Conservation (phyloP, 768 basidiomycete genomes). For the Podaxis carcinomalis region DNA sequence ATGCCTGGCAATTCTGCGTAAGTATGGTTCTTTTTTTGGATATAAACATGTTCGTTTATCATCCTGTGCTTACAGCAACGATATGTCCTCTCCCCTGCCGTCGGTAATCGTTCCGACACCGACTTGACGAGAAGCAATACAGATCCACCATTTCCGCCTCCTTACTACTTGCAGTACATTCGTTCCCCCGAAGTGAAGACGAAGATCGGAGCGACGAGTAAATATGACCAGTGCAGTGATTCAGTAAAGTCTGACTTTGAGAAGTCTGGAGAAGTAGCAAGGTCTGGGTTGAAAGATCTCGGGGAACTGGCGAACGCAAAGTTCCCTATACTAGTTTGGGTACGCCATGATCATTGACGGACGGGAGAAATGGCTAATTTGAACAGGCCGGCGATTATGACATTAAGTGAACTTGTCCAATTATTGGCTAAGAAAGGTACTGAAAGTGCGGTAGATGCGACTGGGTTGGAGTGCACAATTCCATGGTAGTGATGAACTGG, state of each 20-base stretch:
- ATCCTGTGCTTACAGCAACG: background rate
- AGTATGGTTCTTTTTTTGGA: background rate
- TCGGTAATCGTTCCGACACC: background rate
- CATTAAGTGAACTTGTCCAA: background rate
- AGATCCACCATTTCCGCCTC: constrained; percentile 3
- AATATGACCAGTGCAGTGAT: background rate
- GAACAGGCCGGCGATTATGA: constrained; percentile 5
- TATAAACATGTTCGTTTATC: background rate
- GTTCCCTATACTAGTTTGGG: constrained; percentile 4
- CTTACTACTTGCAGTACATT: background rate
- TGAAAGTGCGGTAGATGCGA: background rate
- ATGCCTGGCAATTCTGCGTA: background rate
- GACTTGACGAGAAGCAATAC: background rate
- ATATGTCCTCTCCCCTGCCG: background rate
- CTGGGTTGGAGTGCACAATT: constrained; percentile 6
- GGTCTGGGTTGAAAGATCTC: background rate
- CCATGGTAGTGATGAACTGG: constrained; percentile 7
- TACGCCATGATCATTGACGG: background rate
- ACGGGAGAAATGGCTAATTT: background rate
- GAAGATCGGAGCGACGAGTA: constrained; percentile 1
- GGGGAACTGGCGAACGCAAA: constrained; percentile 1
- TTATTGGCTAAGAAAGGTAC: no score
- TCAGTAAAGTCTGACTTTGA: background rate
- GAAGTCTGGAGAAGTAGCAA: background rate
- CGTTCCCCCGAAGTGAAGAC: background rate